Evolutionary conservation across 345 rosid genomes (phyloP).

Genomic region (Crucihimalaya himalaica): DNA sequence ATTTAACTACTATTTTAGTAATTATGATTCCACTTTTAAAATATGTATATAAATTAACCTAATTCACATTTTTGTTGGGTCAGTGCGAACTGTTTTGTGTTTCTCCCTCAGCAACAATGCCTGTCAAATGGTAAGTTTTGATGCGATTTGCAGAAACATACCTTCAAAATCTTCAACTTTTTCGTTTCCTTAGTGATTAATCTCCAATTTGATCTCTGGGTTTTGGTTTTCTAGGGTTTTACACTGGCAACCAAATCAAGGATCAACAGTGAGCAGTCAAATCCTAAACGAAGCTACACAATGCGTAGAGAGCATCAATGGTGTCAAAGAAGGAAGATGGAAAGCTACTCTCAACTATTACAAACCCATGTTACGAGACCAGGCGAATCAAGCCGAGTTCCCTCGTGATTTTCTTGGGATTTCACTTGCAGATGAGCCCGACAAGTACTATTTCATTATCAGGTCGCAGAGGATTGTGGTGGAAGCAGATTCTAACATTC

Average conservation of each 20-base stretch:
- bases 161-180: neutral
- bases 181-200: neutral
- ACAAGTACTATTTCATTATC: slow-evolving; percentile 75
- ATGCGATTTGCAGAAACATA: neutral
- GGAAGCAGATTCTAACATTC: slow-evolving; percentile 82
- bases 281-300: slow-evolving; percentile 83
- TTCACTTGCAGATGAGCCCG: slow-evolving; percentile 73
- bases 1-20: no score
- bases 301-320: slow-evolving; percentile 82
- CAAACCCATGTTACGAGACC: slow-evolving; percentile 44
- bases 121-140: neutral
- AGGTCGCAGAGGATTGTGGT: slow-evolving; percentile 66
- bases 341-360: slow-evolving; percentile 78
- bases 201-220: neutral
- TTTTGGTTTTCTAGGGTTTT: slow-evolving; percentile 59
- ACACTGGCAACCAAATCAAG: slow-evolving; percentile 91
- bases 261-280: slow-evolving; percentile 78
- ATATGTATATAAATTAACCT: no score
- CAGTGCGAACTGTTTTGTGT: no score
- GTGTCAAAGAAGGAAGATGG: slow-evolving; percentile 89
- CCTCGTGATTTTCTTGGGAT: slow-evolving; percentile 88
- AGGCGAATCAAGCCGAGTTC: slow-evolving; percentile 66
- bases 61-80: no score
- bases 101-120: neutral
- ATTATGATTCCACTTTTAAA: no score